phyloP scores from a whole-genome alignment of 164 flowering plant species.

The Vitis amurensis region DNA sequence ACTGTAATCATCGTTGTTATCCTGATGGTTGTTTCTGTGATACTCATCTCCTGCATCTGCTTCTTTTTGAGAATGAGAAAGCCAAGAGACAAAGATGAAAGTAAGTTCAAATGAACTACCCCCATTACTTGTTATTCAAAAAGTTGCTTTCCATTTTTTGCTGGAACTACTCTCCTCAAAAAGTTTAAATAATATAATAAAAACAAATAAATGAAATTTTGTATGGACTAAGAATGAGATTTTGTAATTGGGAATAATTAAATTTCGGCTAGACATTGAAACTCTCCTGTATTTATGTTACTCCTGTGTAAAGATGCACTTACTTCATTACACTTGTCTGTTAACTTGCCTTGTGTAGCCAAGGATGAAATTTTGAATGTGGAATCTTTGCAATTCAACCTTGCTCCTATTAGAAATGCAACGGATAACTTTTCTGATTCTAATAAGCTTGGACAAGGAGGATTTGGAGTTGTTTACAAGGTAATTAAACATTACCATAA shows the following conservation, averaged over 20 bases:
- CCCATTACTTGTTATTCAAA: too few species aligned
- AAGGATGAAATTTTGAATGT: not conserved
- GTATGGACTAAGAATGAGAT: too few species aligned
- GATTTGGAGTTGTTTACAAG: conserved; percentile 29
- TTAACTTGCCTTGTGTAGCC: not conserved
- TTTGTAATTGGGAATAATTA: too few species aligned
- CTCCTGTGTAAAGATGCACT: too few species aligned
- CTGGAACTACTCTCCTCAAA: too few species aligned
- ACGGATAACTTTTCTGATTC: conserved; percentile 18
- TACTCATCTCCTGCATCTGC: not conserved
- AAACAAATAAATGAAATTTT: too few species aligned
- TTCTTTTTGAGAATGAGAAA: not conserved
- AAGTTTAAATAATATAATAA: too few species aligned
- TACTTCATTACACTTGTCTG: too few species aligned
- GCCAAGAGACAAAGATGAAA: not conserved
- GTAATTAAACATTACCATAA: not conserved
- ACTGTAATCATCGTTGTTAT: not conserved
- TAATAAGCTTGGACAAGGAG: conserved; percentile 30
- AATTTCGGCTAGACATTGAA: too few species aligned
- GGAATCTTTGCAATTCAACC: conserved; percentile 13
- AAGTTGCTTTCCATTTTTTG: too few species aligned
- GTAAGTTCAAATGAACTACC: not conserved
- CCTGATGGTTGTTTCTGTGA: not conserved
- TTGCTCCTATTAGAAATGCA: conserved; percentile 14
- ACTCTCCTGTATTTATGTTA: too few species aligned